A percentile compares a stretch with the other conserved stretches of the same genome.
Conservation (phyloP, 2,329 filamentous ascomycete species). For the Scedosporium apiospermum region DNA sequence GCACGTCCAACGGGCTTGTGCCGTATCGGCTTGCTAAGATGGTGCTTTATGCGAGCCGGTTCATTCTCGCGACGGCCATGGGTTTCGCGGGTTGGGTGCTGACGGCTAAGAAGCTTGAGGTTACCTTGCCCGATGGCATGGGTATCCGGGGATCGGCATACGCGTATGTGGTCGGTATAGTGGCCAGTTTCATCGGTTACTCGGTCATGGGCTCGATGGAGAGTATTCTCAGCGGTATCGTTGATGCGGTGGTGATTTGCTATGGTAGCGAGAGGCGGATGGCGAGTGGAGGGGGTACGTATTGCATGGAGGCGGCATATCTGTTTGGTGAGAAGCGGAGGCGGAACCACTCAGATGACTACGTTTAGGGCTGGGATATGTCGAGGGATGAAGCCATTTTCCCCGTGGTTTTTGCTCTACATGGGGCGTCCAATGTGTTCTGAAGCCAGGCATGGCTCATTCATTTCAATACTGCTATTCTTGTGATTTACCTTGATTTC, state of each 20-base stretch:
- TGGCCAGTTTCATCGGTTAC: constrained; percentile 93
- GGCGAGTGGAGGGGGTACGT: constrained; percentile 58
- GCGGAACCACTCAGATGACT: background rate
- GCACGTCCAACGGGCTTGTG: constrained; percentile 48
- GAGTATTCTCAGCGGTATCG: constrained; percentile 74
- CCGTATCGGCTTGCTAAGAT: constrained; percentile 88
- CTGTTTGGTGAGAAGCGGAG: constrained; percentile 63
- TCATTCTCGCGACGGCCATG: constrained; percentile 81
- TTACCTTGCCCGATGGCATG: constrained; percentile 43
- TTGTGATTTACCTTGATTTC: background rate
- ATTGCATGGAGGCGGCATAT: constrained; percentile 85
- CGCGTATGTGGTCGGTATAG: constrained; percentile 85
- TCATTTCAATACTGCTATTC: background rate
- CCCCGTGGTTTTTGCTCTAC: background rate
- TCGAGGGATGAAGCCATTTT: background rate
- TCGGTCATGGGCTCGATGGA: constrained; percentile 87
- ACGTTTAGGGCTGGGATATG: constrained; percentile 3
- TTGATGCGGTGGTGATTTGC: constrained; percentile 84
- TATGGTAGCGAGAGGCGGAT: constrained; percentile 82
- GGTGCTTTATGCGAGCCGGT: constrained; percentile 79
- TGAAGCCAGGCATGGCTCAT: background rate
- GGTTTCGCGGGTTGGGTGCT: constrained; percentile 97
- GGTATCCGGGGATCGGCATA: constrained; percentile 74
- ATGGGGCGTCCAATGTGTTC: background rate
- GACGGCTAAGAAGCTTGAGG: constrained; percentile 68